Evolutionary conservation across 345 rosid genomes (phyloP).

Genomic region (Camelina sativa): DNA sequence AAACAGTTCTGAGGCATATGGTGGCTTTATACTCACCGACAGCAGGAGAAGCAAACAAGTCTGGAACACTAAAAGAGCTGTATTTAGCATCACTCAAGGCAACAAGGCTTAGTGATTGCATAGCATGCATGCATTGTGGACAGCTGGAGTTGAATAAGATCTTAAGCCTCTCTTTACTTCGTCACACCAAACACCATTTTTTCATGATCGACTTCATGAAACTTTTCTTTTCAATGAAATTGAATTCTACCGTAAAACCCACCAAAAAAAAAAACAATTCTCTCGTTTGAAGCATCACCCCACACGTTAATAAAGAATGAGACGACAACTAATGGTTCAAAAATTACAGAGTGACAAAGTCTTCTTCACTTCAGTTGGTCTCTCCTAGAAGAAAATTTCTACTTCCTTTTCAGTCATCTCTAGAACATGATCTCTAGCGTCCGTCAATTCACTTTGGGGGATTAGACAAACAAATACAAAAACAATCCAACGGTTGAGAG

Average conservation of each 20-base stretch:
- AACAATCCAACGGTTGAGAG: slow-evolving; percentile 48
- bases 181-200: not conserved
- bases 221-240: not conserved
- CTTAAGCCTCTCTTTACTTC: not conserved
- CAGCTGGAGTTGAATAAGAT: too few relatives aligned
- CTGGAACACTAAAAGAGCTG: too few relatives aligned
- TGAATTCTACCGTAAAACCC: not conserved
- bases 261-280: not conserved
- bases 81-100: too few relatives aligned
- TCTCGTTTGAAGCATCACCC: slow-evolving; percentile 6
- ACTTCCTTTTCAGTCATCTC: slow-evolving; percentile 97
- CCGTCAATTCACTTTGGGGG: slow-evolving; percentile 81
- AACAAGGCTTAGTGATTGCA: too few relatives aligned
- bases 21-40: too few relatives aligned
- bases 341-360: slow-evolving; percentile 26
- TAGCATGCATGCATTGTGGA: too few relatives aligned
- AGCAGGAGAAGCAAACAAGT: too few relatives aligned
- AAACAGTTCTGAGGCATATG: too few relatives aligned
- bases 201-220: not conserved
- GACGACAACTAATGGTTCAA: slow-evolving; percentile 19
- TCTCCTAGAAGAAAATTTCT: slow-evolving; percentile 69
- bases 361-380: slow-evolving; percentile 16
- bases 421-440: slow-evolving; percentile 89
- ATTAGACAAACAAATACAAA: slow-evolving; percentile 6
- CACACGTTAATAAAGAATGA: slow-evolving; percentile 18